These are phyloP conservation scores for Leishmania guyanensis DNA, from an alignment of 208 protist genomes.

Conservation along the genomic window DNA sequence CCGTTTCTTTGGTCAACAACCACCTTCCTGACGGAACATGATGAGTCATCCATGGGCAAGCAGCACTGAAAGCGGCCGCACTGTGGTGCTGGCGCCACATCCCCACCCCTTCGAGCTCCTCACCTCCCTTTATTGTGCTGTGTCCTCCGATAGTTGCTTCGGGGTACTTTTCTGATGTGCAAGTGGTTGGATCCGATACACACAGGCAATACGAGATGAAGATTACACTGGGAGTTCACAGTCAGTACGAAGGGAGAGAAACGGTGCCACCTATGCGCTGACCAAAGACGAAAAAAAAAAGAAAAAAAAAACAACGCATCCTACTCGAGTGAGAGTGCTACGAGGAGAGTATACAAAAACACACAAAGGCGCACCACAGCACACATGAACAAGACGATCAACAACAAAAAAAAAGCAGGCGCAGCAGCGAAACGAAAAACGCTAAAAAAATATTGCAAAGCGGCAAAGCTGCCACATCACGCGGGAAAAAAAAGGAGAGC, in stretches of 20 bases:
- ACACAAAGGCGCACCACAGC: background rate
- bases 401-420: background rate
- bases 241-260: background rate
- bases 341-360: background rate
- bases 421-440: background rate
- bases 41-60: background rate
- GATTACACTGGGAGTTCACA: background rate
- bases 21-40: background rate
- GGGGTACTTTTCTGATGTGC: background rate
- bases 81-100: background rate
- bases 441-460: background rate
- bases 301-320: background rate
- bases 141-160: background rate
- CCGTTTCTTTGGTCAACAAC: background rate
- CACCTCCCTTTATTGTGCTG: background rate
- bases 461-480: background rate
- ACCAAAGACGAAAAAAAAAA: background rate
- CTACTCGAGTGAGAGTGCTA: background rate
- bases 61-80: background rate
- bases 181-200: background rate
- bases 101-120: background rate
- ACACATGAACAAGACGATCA: background rate
- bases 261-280: background rate
- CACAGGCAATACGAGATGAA: slow-evolving; percentile 1
- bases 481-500: background rate